These are phyloP conservation scores for Pleurotus giganteus DNA, from an alignment of 768 basidiomycete genomes.

Conservation along the genomic window DNA sequence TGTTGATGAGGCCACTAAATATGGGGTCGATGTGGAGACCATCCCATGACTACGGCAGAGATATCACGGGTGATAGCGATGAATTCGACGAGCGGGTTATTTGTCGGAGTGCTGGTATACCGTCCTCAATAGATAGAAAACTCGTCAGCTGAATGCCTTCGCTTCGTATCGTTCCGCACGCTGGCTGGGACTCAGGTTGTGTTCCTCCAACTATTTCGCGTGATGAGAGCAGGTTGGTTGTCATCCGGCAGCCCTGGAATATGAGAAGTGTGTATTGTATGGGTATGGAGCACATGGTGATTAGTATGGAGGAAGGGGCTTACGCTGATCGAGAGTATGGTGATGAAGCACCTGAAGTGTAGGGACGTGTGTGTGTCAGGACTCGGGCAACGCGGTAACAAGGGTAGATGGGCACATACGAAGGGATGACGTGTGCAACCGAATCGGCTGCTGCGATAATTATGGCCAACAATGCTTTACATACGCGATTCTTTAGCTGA, in stretches of 20 bases:
- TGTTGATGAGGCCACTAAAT: too few relatives aligned
- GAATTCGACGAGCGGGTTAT: neutral
- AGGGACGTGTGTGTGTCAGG: neutral
- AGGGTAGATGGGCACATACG: neutral
- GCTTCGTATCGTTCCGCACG: neutral
- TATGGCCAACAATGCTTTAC: neutral
- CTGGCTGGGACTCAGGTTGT: neutral
- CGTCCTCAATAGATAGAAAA: slow-evolving; percentile 3
- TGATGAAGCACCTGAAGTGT: neutral
- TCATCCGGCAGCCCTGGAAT: slow-evolving; percentile 6
- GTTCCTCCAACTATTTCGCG: too few relatives aligned
- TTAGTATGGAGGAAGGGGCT: neutral
- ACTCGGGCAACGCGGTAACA: neutral
- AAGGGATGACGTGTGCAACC: slow-evolving; percentile 3
- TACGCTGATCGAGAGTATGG: slow-evolving; percentile 1
- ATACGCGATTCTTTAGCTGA: neutral
- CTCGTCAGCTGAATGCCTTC: slow-evolving; percentile 1
- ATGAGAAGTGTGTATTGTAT: neutral
- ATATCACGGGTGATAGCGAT: neutral
- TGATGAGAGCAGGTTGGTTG: slow-evolving; percentile 2
- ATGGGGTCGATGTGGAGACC: too few relatives aligned
- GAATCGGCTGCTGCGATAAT: neutral
- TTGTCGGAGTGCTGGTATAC: neutral
- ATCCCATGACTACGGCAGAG: neutral
- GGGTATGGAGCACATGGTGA: neutral